These are phyloP conservation scores for Jamesozyma hellenica DNA, from an alignment of 805 yeast genomes.

Conservation along the genomic window DNA sequence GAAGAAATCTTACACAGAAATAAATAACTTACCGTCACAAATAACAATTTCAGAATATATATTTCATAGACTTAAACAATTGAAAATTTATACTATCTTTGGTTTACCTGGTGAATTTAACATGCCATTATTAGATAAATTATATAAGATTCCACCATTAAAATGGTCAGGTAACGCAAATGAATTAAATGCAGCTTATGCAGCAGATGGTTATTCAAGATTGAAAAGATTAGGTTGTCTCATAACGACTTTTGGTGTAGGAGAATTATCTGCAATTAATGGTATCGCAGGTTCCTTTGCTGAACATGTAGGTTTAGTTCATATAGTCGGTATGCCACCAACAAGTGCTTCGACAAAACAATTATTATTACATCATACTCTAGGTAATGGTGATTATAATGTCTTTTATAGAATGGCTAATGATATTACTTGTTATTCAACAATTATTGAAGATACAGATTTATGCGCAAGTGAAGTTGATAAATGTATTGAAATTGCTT, in stretches of 20 bases:
- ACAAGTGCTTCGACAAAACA: slow-evolving; percentile 31
- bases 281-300: slow-evolving; percentile 78
- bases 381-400: slow-evolving; percentile 66
- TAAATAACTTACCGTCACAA: slow-evolving; percentile 10
- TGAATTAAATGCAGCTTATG: slow-evolving; percentile 83
- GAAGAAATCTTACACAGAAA: slow-evolving; percentile 5
- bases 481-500: slow-evolving; percentile 57
- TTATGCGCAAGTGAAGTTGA: slow-evolving; percentile 58
- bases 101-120: slow-evolving; percentile 75
- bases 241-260: slow-evolving; percentile 71
- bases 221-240: slow-evolving; percentile 31
- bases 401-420: slow-evolving; percentile 63
- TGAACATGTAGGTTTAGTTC: slow-evolving; percentile 72
- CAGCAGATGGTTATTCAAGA: slow-evolving; percentile 83
- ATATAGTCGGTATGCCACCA: slow-evolving; percentile 76
- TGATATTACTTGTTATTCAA: slow-evolving; percentile 49
- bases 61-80: slow-evolving; percentile 46
- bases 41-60: slow-evolving; percentile 55
- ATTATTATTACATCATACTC: slow-evolving; percentile 61
- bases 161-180: slow-evolving; percentile 80
- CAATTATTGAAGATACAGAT: slow-evolving; percentile 45
- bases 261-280: slow-evolving; percentile 76
- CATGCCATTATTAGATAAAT: slow-evolving; percentile 53
- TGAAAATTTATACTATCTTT: slow-evolving; percentile 46
- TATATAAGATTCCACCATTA: slow-evolving; percentile 40